phyloP scores from a whole-genome alignment of 169 alveolate genomes.

The Plasmodium berghei region DNA sequence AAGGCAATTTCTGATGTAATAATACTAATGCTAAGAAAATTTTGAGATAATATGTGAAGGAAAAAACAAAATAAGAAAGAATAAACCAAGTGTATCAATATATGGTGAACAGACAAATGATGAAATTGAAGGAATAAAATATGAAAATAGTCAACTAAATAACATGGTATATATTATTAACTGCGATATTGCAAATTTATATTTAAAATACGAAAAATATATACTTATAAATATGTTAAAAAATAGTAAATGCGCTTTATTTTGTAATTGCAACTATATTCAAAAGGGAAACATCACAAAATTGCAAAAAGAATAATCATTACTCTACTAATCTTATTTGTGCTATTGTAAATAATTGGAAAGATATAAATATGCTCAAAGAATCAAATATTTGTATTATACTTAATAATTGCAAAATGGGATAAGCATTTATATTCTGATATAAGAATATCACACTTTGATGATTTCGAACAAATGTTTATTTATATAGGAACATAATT shows the following conservation, averaged over 20 bases:
- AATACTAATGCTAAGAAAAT: background rate
- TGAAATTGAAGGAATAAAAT: background rate
- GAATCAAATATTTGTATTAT: conserved; percentile 47
- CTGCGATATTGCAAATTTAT: conserved; percentile 38
- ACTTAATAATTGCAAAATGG: background rate
- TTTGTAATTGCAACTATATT: conserved; percentile 28
- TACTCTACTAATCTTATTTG: background rate
- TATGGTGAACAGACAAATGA: background rate
- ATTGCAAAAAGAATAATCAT: background rate
- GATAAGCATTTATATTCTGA: conserved; percentile 35
- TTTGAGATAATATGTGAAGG: background rate
- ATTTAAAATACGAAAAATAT: conserved; percentile 8
- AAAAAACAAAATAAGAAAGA: background rate
- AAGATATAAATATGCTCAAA: conserved; percentile 40
- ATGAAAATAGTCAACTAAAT: background rate
- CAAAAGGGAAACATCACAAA: conserved; percentile 27
- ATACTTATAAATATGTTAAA: conserved; percentile 8
- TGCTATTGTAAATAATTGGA: conserved; percentile 26
- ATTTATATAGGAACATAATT: conserved; percentile 31
- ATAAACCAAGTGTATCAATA: background rate
- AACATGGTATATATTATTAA: conserved; percentile 24
- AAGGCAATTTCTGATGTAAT: too few species aligned
- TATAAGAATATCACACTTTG: conserved; percentile 21
- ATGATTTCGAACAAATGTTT: conserved; percentile 27
- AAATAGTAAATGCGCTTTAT: conserved; percentile 10